These are phyloP conservation scores for Coniella vitis DNA, from an alignment of 2,329 filamentous ascomycete genomes.

Conservation along the genomic window DNA sequence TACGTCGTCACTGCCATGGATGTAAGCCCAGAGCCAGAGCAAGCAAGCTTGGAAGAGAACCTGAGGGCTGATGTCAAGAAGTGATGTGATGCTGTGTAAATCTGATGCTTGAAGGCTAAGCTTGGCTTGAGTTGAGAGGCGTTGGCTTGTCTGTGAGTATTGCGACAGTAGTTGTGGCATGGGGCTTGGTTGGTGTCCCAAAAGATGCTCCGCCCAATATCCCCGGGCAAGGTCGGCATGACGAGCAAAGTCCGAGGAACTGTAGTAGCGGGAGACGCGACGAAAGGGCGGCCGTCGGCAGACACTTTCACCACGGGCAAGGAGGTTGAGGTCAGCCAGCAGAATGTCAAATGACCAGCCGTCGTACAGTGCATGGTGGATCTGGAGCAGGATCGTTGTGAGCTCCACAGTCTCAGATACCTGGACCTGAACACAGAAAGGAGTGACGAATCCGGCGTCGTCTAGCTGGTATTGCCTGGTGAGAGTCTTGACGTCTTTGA, in stretches of 20 bases:
- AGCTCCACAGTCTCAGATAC: not conserved
- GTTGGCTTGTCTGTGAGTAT: constrained; percentile 17
- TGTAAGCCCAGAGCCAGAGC: constrained; percentile 56
- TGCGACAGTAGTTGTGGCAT: constrained; percentile 39
- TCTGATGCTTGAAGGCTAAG: constrained; percentile 29
- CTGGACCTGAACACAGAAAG: constrained; percentile 55
- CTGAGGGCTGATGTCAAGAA: constrained; percentile 52
- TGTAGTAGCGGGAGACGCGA: constrained; percentile 47
- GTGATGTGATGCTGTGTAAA: constrained; percentile 30
- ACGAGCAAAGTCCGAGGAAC: constrained; percentile 19
- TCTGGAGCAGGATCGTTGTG: constrained; percentile 37
- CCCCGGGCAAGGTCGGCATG: constrained; percentile 37
- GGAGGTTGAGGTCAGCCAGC: constrained; percentile 53
- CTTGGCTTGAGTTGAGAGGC: constrained; percentile 22
- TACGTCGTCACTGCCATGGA: constrained; percentile 60
- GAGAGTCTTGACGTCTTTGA: constrained; percentile 33
- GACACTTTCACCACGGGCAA: constrained; percentile 32
- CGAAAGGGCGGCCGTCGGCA: constrained; percentile 51
- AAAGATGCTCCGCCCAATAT: constrained; percentile 66
- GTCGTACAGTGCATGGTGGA: constrained; percentile 85
- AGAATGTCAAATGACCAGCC: constrained; percentile 86
- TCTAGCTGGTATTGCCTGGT: constrained; percentile 33
- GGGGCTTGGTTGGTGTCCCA: constrained; percentile 43
- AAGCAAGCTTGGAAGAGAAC: constrained; percentile 70
- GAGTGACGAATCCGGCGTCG: constrained; percentile 40